Percentiles rank a stretch among this genome's conserved stretches.
Evolutionary conservation across 257 asterid genomes (phyloP).

Genomic region (Solanum microdontum): DNA sequence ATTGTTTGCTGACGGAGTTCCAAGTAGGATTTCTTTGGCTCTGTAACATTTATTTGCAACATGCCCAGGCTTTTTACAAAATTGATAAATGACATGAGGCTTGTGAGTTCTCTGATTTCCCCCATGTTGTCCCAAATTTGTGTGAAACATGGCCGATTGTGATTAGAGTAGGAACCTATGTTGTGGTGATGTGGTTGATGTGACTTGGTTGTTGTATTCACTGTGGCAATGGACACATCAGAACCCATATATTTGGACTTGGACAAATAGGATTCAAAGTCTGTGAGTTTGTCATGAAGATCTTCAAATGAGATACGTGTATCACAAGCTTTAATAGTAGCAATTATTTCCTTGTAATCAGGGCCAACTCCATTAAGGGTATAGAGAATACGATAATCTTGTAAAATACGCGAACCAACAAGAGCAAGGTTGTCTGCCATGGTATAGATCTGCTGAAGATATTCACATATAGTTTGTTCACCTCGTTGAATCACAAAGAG

Average conservation of each 20-base stretch:
- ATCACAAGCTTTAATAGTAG: background rate
- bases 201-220: background rate
- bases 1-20: background rate
- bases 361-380: background rate
- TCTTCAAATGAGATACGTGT: background rate
- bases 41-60: background rate
- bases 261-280: background rate
- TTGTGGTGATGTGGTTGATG: background rate
- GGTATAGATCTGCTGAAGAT: background rate
- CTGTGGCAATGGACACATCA: background rate
- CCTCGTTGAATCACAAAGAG: background rate
- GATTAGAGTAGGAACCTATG: background rate
- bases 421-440: background rate
- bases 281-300: background rate
- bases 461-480: background rate
- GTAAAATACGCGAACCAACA: background rate
- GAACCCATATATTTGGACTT: background rate
- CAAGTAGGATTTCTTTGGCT: background rate
- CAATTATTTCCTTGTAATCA: background rate
- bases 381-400: background rate
- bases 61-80: background rate
- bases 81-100: background rate
- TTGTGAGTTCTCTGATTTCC: background rate
- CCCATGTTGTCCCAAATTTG: background rate
- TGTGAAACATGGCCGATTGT: background rate